These are phyloP conservation scores for Coemansia furcata DNA, from an alignment of 192 early-diverging fungal genomes.

Conservation along the genomic window DNA sequence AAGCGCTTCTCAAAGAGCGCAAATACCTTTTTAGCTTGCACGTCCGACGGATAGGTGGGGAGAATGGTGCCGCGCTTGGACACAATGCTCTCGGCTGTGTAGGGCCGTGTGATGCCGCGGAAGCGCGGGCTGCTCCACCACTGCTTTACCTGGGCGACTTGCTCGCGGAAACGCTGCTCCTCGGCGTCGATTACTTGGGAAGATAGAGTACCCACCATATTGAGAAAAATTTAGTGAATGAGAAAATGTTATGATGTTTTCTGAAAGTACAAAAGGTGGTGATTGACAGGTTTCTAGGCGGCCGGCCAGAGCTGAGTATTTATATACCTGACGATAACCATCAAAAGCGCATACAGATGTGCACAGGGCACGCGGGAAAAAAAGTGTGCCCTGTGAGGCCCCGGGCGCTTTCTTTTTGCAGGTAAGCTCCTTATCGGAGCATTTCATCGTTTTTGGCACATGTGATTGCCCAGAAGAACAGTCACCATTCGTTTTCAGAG, in stretches of 20 bases:
- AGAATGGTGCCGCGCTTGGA: slow-evolving; percentile 82
- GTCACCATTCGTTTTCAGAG: background rate
- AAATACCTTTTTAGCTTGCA: slow-evolving; percentile 94
- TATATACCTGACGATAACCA: background rate
- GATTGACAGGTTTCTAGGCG: background rate
- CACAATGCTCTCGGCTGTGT: slow-evolving; percentile 80
- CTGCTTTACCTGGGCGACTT: slow-evolving; percentile 79
- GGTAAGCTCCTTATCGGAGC: slow-evolving; percentile 27
- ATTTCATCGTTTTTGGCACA: slow-evolving; percentile 11
- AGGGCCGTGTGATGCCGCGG: slow-evolving; percentile 78
- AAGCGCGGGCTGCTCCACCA: slow-evolving; percentile 90
- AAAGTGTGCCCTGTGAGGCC: background rate
- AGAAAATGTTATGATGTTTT: background rate
- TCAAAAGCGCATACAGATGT: background rate
- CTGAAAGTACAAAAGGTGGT: background rate
- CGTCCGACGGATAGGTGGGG: slow-evolving; percentile 75
- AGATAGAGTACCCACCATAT: slow-evolving; percentile 23
- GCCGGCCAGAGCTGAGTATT: background rate
- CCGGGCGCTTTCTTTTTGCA: background rate
- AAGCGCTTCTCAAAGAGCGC: slow-evolving; percentile 74
- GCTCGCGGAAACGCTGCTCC: slow-evolving; percentile 75
- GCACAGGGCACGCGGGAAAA: background rate
- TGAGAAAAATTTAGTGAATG: background rate
- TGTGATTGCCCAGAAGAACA: slow-evolving; percentile 2
- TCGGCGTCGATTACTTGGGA: slow-evolving; percentile 46